Evolutionary conservation across 805 yeast species (phyloP), one percentile per base, ranked within the genome.

Genomic region (Teunomyces pallodes): DNA sequence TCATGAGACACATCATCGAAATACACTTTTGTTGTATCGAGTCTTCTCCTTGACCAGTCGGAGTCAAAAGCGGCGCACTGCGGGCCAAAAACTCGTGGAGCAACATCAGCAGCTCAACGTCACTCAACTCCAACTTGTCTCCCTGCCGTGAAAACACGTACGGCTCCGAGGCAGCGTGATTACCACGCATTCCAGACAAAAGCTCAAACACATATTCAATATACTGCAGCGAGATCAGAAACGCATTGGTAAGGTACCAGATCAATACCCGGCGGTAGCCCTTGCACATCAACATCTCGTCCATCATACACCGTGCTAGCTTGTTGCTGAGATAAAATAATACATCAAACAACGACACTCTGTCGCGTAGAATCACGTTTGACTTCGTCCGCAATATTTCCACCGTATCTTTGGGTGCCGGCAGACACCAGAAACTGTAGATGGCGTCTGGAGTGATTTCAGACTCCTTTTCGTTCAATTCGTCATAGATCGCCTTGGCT

Each of bases 31-130:
- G 59, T 60, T 72, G 68, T 5, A 66, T 61, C 12, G 67, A 63
- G 33, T 62, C 68, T 29, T 61, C 69, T 6, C 66, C 56, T 6
- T 71, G 70, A 12, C 64, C 66, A 5, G 64, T 53, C 0, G 71
- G 67, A 3, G 65, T 56, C 12, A 70, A 55, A 45, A 68, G 69
- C n/a, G 54, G 53, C 20, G 59, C 54, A 32, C 70, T 77, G 51
- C 79, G 81, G n/a, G 81, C 72, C 49, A 87, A 72, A 54, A 86
- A 83, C 60, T 84, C 90, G 64, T 85, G 90, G 32, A 87, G 61
- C 10, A 87, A 58, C 89, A 85, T 83, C 54, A 80, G 77, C 51
- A 68, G 73, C 55, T 86, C 92, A 43, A 83, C 72, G 9, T 76
- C 80, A 12, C 86, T 79, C 31, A 86, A 63, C 4, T 63, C 67